Evolutionary conservation across 2,329 filamentous ascomycete species (phyloP).

Genomic region (Phaeosphaeria sp.): DNA sequence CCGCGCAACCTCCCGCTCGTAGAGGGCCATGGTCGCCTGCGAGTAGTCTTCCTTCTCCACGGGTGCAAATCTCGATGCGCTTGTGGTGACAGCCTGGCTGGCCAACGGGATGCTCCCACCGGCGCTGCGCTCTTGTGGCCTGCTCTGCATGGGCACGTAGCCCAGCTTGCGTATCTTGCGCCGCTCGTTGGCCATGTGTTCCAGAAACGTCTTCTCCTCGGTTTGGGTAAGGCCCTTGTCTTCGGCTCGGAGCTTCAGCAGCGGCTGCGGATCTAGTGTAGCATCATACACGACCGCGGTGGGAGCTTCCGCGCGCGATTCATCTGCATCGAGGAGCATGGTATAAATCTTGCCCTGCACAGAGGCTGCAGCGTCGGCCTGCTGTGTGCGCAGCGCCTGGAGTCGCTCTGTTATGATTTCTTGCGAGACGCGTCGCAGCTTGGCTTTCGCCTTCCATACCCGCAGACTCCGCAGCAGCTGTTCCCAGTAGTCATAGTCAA

Average conservation of each 20-base stretch:
- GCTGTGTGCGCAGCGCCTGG: slow-evolving; percentile 68
- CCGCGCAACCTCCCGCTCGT: slow-evolving; percentile 89
- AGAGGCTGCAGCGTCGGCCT: slow-evolving; percentile 69
- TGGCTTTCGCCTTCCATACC: slow-evolving; percentile 91
- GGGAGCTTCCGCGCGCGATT: slow-evolving; percentile 4
- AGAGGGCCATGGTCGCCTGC: slow-evolving; percentile 84
- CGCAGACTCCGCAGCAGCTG: slow-evolving; percentile 83
- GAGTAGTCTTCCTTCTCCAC: slow-evolving; percentile 80
- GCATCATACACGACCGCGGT: slow-evolving; percentile 42
- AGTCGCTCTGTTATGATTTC: slow-evolving; percentile 75
- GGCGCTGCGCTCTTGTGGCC: slow-evolving; percentile 33
- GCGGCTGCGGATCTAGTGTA: slow-evolving; percentile 68
- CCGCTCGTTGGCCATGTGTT: slow-evolving; percentile 63
- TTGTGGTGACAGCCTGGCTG: slow-evolving; percentile 56
- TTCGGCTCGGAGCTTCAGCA: slow-evolving; percentile 67
- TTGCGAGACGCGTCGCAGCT: slow-evolving; percentile 77
- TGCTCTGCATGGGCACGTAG: slow-evolving; percentile 68
- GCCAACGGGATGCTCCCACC: slow-evolving; percentile 40
- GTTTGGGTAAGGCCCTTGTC: slow-evolving; percentile 67
- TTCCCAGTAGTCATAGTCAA: slow-evolving; percentile 98
- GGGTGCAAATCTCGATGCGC: slow-evolving; percentile 72
- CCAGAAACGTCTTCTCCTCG: slow-evolving; percentile 65
- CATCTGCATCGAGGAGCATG: slow-evolving; percentile 40
- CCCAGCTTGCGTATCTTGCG: slow-evolving; percentile 68
- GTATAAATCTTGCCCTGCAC: slow-evolving; percentile 61